Percentiles rank a stretch among this genome's conserved stretches.
phyloP scores from a whole-genome alignment of 2,329 filamentous ascomycete species.

The Botryotinia calthae region DNA sequence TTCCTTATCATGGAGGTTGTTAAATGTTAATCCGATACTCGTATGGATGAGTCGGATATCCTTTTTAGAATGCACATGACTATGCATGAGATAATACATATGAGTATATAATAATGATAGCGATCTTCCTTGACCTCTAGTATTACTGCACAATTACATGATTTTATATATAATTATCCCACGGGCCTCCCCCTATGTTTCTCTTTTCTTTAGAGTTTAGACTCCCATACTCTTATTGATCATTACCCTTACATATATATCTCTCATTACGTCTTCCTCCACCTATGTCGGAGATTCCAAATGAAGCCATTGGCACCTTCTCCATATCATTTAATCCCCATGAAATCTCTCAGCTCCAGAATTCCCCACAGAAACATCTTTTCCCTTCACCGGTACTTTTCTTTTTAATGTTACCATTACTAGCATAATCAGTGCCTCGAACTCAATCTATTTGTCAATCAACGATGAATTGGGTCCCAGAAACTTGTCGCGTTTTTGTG shows the following conservation, averaged over 20 bases:
- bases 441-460: rapidly evolving
- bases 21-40: neutral
- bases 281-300: neutral
- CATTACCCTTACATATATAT: neutral
- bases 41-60: neutral
- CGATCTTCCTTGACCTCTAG: neutral
- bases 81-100: neutral
- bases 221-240: neutral
- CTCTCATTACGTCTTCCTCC: neutral
- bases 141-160: neutral
- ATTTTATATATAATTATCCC: neutral
- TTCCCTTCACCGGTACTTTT: neutral
- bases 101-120: neutral
- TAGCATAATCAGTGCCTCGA: neutral
- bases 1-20: neutral
- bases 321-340: neutral
- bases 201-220: neutral
- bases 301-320: neutral
- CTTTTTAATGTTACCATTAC: neutral
- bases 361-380: neutral
- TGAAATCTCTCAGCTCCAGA: neutral
- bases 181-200: neutral
- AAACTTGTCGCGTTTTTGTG: too few species aligned
- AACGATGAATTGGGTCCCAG: neutral
- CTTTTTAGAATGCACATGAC: neutral